These are phyloP conservation scores for Sugiyamaella paludigena DNA, from an alignment of 1,139 yeast genomes.

Conservation along the genomic window DNA sequence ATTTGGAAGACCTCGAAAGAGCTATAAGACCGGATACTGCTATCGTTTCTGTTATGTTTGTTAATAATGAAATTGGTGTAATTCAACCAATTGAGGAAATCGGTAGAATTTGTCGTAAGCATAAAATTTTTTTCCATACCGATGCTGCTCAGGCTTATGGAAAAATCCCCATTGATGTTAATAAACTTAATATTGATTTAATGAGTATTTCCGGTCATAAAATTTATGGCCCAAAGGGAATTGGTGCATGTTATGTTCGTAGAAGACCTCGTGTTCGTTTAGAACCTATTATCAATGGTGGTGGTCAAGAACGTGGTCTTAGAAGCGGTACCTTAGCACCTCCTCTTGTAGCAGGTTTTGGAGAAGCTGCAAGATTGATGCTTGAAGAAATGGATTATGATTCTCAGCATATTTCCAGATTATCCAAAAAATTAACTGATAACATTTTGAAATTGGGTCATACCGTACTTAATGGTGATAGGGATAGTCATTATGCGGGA, in stretches of 20 bases:
- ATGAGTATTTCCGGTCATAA: conserved; percentile 94
- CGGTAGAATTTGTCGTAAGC: conserved; percentile 78
- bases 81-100: conserved; percentile 94
- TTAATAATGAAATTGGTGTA: conserved; percentile 96
- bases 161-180: conserved; percentile 87
- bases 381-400: conserved; percentile 72
- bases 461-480: conserved; percentile 86
- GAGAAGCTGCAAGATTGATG: conserved; percentile 93
- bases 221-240: conserved; percentile 97
- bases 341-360: conserved; percentile 92
- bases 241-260: conserved; percentile 93
- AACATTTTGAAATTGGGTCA: conserved; percentile 82
- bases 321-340: conserved; percentile 97
- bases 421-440: conserved; percentile 68
- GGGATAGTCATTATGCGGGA: conserved; percentile 72
- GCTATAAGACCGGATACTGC: conserved; percentile 91
- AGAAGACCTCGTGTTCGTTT: conserved; percentile 98
- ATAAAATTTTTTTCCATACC: conserved; percentile 95
- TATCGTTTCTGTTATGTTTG: conserved; percentile 94
- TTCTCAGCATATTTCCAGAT: conserved; percentile 59
- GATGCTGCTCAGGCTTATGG: conserved; percentile 99
- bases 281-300: conserved; percentile 94
- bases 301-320: conserved; percentile 98
- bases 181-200: conserved; percentile 87
- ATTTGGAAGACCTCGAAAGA: conserved; percentile 69